Evolutionary conservation across 169 alveolate genomes (phyloP), one percentile per base, ranked within the genome.

Genomic region (Plasmodium sp.): DNA sequence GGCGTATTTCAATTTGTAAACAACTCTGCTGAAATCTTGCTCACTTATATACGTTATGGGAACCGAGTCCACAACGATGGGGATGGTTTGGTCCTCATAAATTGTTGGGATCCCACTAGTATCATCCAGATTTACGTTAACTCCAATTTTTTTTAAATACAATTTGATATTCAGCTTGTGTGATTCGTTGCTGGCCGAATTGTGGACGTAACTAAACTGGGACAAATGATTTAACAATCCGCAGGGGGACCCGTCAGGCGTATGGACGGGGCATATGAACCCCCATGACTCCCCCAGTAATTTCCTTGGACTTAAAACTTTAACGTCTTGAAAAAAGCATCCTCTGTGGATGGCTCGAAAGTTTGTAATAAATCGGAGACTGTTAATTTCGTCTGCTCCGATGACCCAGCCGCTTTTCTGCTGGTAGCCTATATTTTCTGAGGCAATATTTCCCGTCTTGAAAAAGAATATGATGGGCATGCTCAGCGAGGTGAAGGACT

Each of bases 171-270:
- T 82, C 12, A 92, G n/a, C 58, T 92, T 92, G 22, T 92, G 92
- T 39, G 92, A 18, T 81, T 92, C 95, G 43, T 92, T 92, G 39
- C 67, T 72, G 34, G 83, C 92, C 56, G 43, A 22, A 81, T 67
- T 81, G 84, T 92, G 85, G 6, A 92, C 45, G 77, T 94, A 96
- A 92, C 99, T 98, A 71, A 97, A 97, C 82, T 97, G 98, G 9
- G 99, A 92, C 74, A 99, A 96, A 96, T 99, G 99, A 77, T 99
- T 97, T 93, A 99, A 93, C 56, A 99, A 96, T 6, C 99, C 99
- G 92, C 99, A 99, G 0, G 99, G 99, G n/a, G 99, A 99, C 71
- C 99, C 99, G 97, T 99, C 99, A 51, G 99, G 99, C 0, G 99
- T 99, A 95, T 99, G 99, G 22, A 99, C 99, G 3, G 99, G 99